These are phyloP conservation scores for Globisporangium okanoganense DNA, from an alignment of 352 stramenopile genomes.

Conservation along the genomic window DNA sequence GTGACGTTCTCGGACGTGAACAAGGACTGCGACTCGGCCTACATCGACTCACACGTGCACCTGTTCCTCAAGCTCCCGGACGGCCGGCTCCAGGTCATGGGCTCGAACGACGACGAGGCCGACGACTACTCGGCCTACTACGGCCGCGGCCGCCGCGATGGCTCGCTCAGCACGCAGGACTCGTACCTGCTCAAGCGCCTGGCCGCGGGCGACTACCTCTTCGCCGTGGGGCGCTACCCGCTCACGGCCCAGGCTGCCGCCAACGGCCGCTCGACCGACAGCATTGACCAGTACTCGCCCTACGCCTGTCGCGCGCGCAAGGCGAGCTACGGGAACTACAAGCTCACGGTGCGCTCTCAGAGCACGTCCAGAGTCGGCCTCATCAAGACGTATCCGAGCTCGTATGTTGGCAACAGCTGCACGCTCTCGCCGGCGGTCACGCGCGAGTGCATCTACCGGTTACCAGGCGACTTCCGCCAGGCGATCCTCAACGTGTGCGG, in stretches of 20 bases:
- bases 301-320: slow-evolving; percentile 53
- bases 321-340: slow-evolving; percentile 69
- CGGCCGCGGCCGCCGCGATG: slow-evolving; percentile 33
- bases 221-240: slow-evolving; percentile 58
- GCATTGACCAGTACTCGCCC: slow-evolving; percentile 41
- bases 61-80: slow-evolving; percentile 33
- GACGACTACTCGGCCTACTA: slow-evolving; percentile 51
- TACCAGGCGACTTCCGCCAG: slow-evolving; percentile 38
- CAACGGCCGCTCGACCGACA: slow-evolving; percentile 30
- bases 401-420: slow-evolving; percentile 70
- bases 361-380: slow-evolving; percentile 25
- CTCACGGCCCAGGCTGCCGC: slow-evolving; percentile 34
- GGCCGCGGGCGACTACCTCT: slow-evolving; percentile 39
- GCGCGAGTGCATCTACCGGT: slow-evolving; percentile 37
- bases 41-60: slow-evolving; percentile 62
- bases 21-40: slow-evolving; percentile 64
- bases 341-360: slow-evolving; percentile 52
- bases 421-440: slow-evolving; percentile 21
- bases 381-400: slow-evolving; percentile 44
- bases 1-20: slow-evolving; percentile 57
- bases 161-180: slow-evolving; percentile 44
- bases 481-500: slow-evolving; percentile 28
- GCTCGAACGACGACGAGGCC: slow-evolving; percentile 63
- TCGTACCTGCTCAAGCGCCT: slow-evolving; percentile 63
- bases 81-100: slow-evolving; percentile 30